These are phyloP conservation scores for Nakataea oryzae DNA, from an alignment of 2,329 filamentous ascomycete genomes.

Conservation along the genomic window DNA sequence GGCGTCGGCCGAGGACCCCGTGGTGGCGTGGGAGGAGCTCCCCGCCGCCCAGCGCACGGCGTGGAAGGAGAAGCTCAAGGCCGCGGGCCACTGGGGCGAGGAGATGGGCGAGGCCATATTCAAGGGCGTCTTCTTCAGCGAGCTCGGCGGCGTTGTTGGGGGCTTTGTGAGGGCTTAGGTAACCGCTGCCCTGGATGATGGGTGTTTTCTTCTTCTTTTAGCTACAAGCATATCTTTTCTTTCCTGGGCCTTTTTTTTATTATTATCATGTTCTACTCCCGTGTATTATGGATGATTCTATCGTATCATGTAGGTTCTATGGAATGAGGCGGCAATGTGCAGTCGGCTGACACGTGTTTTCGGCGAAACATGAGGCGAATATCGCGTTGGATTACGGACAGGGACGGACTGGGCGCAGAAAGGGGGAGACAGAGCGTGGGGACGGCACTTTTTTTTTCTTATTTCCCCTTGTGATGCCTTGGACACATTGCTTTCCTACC, in stretches of 20 bases:
- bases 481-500: background rate
- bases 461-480: background rate
- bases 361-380: background rate
- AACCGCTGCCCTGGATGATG: too few relatives aligned
- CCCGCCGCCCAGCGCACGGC: slow-evolving; percentile 46
- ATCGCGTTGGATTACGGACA: background rate
- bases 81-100: slow-evolving; percentile 70
- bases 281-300: background rate
- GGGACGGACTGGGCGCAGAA: background rate
- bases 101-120: slow-evolving; percentile 68
- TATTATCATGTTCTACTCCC: background rate
- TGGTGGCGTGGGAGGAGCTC: slow-evolving; percentile 58
- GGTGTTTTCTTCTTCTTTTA: background rate
- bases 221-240: too few relatives aligned
- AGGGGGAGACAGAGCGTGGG: background rate
- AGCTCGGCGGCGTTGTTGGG: slow-evolving; percentile 55
- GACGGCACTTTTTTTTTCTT: background rate
- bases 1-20: slow-evolving; percentile 27
- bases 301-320: background rate
- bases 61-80: slow-evolving; percentile 60
- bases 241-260: background rate
- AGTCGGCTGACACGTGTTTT: background rate
- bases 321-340: background rate
- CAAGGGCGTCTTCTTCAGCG: slow-evolving; percentile 66
- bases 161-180: slow-evolving; percentile 24